Base-by-base conservation (phyloP, 805 yeast species). In the Teunomyces panamensis region DNA sequence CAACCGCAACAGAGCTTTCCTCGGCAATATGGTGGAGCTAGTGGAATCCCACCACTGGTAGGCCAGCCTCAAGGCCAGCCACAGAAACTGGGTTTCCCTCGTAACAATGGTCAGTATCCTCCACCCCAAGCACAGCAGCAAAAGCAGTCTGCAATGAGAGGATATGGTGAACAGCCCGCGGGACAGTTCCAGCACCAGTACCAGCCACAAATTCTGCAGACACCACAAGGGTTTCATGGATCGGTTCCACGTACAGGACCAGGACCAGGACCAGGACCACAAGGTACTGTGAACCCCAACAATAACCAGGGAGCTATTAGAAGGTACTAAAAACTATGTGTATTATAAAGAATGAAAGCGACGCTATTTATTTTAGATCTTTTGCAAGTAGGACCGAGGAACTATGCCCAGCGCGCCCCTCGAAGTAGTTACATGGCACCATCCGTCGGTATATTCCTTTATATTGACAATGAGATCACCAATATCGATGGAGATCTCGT, bases 361-460 rank as follows among this genome's bases (percentile, higher is more conserved):
- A n/a, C 10, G 17, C 17, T 17, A 28, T 29, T 30, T 17, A 10
- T 20, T 28, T 26, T 34, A 24, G n/a, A 39, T 44, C 37, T 49
- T 49, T 36, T 51, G 52, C 20, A 69, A 51, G 51, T 69, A 64
- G 37, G 59, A 48, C 36, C 54, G 52, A 0, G 77, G 77, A 3
- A 69, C 66, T 52, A 71, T 61, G 2, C 77, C 76, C 16, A 39
- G 42, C 4, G 43, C 45, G 10, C 54, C 55, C 4, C 48, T 53
- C 1, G 51, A 37, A 14, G 56, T 7, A 27, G 55, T 57, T 13
- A 69, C 68, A 14, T 58, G 56, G 49, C 73, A 69, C 77, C 77
- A 73, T 3, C 73, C 74, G 42, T 71, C 75, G 9, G 64, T 50
- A 48, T 63, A 68, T 4, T 51, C 54, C 20, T 58, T 56, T 24